Evolutionary conservation across 2,329 filamentous ascomycete species (phyloP).

Genomic region (Torrubiellomyces zombiae): DNA sequence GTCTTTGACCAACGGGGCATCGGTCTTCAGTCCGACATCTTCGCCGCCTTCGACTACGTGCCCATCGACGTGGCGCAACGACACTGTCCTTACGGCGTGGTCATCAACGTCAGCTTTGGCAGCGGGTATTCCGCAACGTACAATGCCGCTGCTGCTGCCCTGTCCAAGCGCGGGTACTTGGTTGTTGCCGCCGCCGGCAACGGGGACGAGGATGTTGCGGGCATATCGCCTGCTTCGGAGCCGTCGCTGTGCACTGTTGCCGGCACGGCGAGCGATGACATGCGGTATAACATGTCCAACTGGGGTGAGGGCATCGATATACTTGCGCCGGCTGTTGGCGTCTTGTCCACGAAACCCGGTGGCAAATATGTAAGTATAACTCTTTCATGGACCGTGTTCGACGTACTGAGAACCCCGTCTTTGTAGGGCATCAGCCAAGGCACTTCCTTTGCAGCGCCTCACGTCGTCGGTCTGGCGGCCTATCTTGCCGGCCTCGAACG

Average conservation of each 20-base stretch:
- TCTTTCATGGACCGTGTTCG: neutral
- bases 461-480: slow-evolving; percentile 21
- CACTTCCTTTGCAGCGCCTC: slow-evolving; percentile 30
- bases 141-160: slow-evolving; percentile 26
- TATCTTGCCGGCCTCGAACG: slow-evolving; percentile 4
- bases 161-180: slow-evolving; percentile 25
- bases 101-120: slow-evolving; percentile 35
- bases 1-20: slow-evolving; percentile 17
- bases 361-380: slow-evolving; percentile 14
- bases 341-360: slow-evolving; percentile 27
- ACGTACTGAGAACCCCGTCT: neutral
- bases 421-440: slow-evolving; percentile 19
- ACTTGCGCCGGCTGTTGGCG: slow-evolving; percentile 23
- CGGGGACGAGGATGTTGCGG: slow-evolving; percentile 19
- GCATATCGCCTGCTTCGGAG: slow-evolving; percentile 24
- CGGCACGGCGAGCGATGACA: slow-evolving; percentile 18
- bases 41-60: slow-evolving; percentile 23
- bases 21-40: slow-evolving; percentile 19
- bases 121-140: slow-evolving; percentile 21
- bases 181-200: slow-evolving; percentile 36
- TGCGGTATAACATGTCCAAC: slow-evolving; percentile 26
- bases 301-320: slow-evolving; percentile 27
- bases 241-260: slow-evolving; percentile 28
- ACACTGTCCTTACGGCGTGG: slow-evolving; percentile 21
- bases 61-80: slow-evolving; percentile 14